These are phyloP conservation scores for Tribonema minus DNA, from an alignment of 108 stramenopile genomes.

Conservation along the genomic window DNA sequence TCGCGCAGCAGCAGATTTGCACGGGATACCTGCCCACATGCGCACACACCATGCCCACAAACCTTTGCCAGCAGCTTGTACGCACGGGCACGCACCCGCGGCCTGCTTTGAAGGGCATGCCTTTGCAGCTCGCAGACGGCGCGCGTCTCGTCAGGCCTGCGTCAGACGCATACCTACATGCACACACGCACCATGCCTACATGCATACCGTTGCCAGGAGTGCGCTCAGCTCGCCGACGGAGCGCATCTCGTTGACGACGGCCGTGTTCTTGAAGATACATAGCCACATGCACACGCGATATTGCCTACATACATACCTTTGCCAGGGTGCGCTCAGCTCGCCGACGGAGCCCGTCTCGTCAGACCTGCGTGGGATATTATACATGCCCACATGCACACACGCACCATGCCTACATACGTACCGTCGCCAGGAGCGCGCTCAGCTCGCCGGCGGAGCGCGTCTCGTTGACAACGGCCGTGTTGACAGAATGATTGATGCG, in stretches of 20 bases:
- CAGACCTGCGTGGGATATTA: constrained; percentile 14
- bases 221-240: constrained; percentile 17
- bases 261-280: constrained; percentile 48
- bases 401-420: too few species aligned
- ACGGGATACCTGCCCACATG: too few species aligned
- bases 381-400: too few species aligned
- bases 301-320: too few species aligned
- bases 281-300: too few species aligned
- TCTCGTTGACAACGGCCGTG: constrained; percentile 37
- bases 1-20: constrained; percentile 27
- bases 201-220: constrained; percentile 24
- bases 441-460: constrained; percentile 11
- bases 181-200: too few species aligned
- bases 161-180: too few species aligned
- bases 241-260: constrained; percentile 17
- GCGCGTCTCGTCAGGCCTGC: constrained; percentile 9
- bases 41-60: too few species aligned
- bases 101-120: too few species aligned
- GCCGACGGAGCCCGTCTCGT: constrained; percentile 18
- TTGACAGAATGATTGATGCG: too few species aligned
- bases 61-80: too few species aligned
- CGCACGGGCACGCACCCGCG: too few species aligned
- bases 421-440: constrained; percentile 11
- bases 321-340: constrained; percentile 15
- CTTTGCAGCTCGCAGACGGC: constrained; percentile 15